These are phyloP conservation scores for Colletotrichum melonis DNA, from an alignment of 2,329 filamentous ascomycete species.

Conservation along the genomic window DNA sequence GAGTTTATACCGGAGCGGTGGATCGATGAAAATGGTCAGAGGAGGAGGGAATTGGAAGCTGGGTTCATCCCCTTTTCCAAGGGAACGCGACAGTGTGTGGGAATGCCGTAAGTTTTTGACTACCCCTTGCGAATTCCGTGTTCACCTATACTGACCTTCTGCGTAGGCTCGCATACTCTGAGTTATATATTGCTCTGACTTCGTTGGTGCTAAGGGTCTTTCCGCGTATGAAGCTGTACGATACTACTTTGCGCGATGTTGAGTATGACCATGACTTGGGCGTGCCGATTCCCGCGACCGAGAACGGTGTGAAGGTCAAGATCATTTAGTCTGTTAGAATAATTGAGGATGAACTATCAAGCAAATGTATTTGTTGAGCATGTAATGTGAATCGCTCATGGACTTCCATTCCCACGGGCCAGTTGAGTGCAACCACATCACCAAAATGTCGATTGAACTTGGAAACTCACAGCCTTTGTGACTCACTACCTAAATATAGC, in stretches of 20 bases:
- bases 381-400: background rate
- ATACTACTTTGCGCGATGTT: conserved; percentile 43
- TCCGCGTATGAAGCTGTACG: conserved; percentile 41
- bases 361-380: background rate
- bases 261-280: conserved; percentile 42
- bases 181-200: conserved; percentile 41
- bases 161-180: conserved; percentile 42
- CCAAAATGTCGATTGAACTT: no score
- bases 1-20: conserved; percentile 39
- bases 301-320: conserved; percentile 34
- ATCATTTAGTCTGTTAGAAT: background rate
- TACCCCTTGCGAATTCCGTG: background rate
- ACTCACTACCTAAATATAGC: no score
- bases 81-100: conserved; percentile 34
- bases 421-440: no score
- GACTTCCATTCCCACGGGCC: background rate
- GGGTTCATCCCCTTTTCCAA: conserved; percentile 34
- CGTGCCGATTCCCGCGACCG: conserved; percentile 36
- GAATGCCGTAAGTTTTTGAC: conserved; percentile 33
- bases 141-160: background rate
- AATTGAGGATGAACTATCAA: no score
- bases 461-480: no score
- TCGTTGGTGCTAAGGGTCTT: conserved; percentile 42
- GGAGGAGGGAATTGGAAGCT: conserved; percentile 18
- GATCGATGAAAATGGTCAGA: conserved; percentile 31